These are phyloP conservation scores for Calcarisporium arbuscula DNA, from an alignment of 2,329 filamentous ascomycete species.

Conservation along the genomic window DNA sequence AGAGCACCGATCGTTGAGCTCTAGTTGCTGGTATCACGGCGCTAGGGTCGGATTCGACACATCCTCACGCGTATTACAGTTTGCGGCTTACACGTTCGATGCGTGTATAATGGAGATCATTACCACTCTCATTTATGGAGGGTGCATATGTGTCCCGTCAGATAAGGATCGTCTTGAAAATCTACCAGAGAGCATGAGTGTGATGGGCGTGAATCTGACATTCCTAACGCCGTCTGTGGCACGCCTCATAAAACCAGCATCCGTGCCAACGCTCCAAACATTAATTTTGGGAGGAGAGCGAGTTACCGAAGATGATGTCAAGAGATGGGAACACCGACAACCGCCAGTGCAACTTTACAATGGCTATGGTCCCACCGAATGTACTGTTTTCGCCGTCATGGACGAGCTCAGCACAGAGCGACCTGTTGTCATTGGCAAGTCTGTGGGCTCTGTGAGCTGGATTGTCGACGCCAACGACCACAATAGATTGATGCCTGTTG, in stretches of 20 bases:
- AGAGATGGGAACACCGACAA: no score
- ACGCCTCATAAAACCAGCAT: background rate
- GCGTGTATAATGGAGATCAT: constrained; percentile 16
- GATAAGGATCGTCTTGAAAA: constrained; percentile 12
- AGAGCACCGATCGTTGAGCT: background rate
- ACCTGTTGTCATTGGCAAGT: constrained; percentile 8
- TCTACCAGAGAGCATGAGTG: constrained; percentile 5
- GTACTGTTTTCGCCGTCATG: constrained; percentile 9
- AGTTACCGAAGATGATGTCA: background rate
- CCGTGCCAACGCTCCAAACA: background rate
- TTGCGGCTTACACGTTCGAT: constrained; percentile 14
- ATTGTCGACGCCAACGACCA: constrained; percentile 16
- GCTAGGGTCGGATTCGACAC: background rate
- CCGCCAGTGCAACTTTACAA: no score
- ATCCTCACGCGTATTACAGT: constrained; percentile 8
- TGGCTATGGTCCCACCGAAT: constrained; percentile 17
- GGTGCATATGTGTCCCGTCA: constrained; percentile 14
- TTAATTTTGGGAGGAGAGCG: constrained; percentile 3
- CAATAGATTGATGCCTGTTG: constrained; percentile 14
- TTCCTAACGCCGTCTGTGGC: constrained; percentile 11
- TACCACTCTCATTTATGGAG: constrained; percentile 14
- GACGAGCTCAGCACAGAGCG: background rate
- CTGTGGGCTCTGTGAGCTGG: constrained; percentile 13
- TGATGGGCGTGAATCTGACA: constrained; percentile 3
- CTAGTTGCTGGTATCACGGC: constrained; percentile 2